Percentiles rank a stretch among this genome's conserved stretches.
Conservation (phyloP, 2,329 filamentous ascomycete species). For the Xylariaceae sp. region DNA sequence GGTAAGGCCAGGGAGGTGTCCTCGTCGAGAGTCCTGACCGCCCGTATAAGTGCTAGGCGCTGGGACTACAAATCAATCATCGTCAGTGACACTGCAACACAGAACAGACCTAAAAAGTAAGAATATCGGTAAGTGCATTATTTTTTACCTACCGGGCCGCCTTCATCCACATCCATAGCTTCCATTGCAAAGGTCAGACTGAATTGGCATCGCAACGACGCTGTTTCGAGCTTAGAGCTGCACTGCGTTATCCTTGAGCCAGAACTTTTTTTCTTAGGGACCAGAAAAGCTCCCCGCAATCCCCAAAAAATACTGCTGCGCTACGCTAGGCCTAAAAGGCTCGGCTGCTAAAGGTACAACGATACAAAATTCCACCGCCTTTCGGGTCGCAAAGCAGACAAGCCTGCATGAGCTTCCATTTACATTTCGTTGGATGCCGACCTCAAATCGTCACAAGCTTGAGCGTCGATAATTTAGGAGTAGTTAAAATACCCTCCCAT, state of each 20-base stretch:
- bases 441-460: conserved; percentile 13
- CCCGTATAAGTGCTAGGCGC: conserved; percentile 54
- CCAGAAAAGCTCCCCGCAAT: conserved; percentile 34
- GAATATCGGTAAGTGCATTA: not conserved
- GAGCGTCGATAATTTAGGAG: conserved; percentile 17
- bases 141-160: conserved; percentile 22
- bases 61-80: conserved; percentile 31
- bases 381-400: not conserved
- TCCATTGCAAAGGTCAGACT: conserved; percentile 25
- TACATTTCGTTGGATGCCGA: conserved; percentile 26
- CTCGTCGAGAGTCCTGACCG: conserved; percentile 62
- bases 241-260: not conserved
- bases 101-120: not conserved
- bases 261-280: conserved; percentile 20
- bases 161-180: conserved; percentile 37
- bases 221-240: conserved; percentile 1
- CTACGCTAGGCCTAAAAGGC: conserved; percentile 21
- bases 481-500: conserved; percentile 16
- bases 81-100: conserved; percentile 4
- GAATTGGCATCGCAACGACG: conserved; percentile 31
- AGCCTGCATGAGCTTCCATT: conserved; percentile 24
- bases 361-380: conserved; percentile 20
- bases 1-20: conserved; percentile 50
- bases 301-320: conserved; percentile 28
- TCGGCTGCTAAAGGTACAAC: not conserved